Evolutionary conservation across 768 basidiomycete genomes (phyloP), one percentile per base, ranked within the genome.

Genomic region (Leccinum variicolor): DNA sequence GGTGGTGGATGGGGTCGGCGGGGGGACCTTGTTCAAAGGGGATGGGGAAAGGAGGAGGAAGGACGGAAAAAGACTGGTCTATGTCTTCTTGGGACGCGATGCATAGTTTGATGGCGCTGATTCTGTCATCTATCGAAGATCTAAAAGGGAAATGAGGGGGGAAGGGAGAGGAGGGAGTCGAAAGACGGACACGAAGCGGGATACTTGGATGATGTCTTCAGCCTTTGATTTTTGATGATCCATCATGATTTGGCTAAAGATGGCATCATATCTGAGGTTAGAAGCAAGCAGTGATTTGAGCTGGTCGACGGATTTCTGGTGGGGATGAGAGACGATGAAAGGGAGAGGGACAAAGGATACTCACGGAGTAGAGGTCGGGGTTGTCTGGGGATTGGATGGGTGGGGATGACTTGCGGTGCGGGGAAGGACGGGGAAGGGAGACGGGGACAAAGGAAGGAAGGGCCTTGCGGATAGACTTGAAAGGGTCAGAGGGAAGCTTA

Each of bases 131-230:
- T 9, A 74, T 53, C 31, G 73, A 61, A n/a, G 68, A 62, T 53
- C 81, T 80, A 21, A 6, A 48, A 34, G n/a, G 59, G 36, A 5
- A 26, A 55, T 28, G 55, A 51, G 23, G 11, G 25, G 13, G 8
- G 4, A 49, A 9, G 29, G 13, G 21, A 43, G 33, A 5, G 17
- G 15, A 0, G 11, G 8, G 26, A 25, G 23, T 6, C 19, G n/a
- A 29, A 47, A 25, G 0, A 62, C 71, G 26, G 55, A 83, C 83
- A 74, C 71, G 55, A 76, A 70, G 3, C 64, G 63, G 28, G 81
- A 76, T n/a, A 82, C 70, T 2, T 73, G 53, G 7, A 74, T 57
- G 17, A 81, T 70, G 39, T 84, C 83, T 13, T 61, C 59, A 19
- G 55, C 51, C 8, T 58, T 56, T 4, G 57, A 47, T 33, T 60